A percentile compares a stretch with the other conserved stretches of the same genome.
phyloP scores from a whole-genome alignment of 306 rosid genomes.

The Cucurbita ficifolia region DNA sequence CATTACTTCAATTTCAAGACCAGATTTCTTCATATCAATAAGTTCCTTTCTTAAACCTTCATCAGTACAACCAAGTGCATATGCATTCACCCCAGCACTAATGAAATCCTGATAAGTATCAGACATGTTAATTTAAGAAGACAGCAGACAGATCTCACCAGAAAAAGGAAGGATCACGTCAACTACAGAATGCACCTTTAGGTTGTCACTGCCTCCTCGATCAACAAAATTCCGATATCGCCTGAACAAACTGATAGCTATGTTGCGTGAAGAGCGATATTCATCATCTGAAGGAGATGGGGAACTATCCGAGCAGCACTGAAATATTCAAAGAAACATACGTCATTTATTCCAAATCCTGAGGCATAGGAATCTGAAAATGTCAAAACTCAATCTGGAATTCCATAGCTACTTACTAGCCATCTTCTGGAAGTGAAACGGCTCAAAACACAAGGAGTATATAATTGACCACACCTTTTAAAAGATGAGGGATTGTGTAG shows the following conservation, averaged over 20 bases:
- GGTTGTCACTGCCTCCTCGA: constrained; percentile 91
- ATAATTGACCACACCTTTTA: constrained; percentile 39
- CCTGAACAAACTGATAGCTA: constrained; percentile 79
- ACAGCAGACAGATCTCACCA: neutral
- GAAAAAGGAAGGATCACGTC: constrained; percentile 8
- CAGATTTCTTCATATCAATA: constrained; percentile 56
- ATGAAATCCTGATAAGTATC: constrained; percentile 69
- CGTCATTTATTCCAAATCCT: constrained; percentile 1
- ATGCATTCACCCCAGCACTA: constrained; percentile 90
- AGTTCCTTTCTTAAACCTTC: constrained; percentile 90
- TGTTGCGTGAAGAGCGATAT: constrained; percentile 85
- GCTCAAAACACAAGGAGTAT: constrained; percentile 31
- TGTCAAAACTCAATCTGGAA: neutral
- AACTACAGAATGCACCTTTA: constrained; percentile 44
- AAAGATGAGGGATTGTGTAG: constrained; percentile 27
- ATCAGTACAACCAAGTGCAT: constrained; percentile 92
- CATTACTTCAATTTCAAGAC: constrained; percentile 68
- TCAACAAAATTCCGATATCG: constrained; percentile 67
- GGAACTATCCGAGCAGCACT: constrained; percentile 62
- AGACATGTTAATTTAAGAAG: constrained; percentile 4
- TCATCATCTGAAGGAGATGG: constrained; percentile 52
- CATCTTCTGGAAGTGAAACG: constrained; percentile 46
- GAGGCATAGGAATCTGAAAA: neutral
- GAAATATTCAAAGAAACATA: neutral
- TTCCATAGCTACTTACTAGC: constrained; percentile 34